Evolutionary conservation across 2,329 filamentous ascomycete genomes (phyloP).

Genomic region (Leptographium galeiforme): DNA sequence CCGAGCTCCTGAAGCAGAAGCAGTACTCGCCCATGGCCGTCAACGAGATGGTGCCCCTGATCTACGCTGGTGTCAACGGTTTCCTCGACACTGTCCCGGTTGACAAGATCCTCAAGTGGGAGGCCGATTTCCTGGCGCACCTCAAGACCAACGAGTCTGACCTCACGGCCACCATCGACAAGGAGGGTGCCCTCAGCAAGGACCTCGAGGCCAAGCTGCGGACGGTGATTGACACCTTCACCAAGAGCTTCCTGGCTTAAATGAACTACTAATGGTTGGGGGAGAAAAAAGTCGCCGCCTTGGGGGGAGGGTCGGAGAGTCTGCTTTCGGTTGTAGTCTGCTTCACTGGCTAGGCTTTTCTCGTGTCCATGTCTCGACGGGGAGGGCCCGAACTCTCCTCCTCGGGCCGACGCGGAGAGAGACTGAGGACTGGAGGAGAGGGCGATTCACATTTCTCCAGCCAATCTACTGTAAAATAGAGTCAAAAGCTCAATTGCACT

Average conservation of each 20-base stretch:
- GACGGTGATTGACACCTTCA: constrained; percentile 67
- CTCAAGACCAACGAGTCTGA: constrained; percentile 83
- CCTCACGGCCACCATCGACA: constrained; percentile 74
- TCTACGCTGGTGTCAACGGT: constrained; percentile 99
- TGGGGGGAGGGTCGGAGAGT: background rate
- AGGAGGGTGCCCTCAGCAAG: constrained; percentile 94
- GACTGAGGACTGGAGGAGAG: constrained; percentile 26
- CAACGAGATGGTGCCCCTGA: constrained; percentile 99
- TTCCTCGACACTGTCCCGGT: constrained; percentile 81
- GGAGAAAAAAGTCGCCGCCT: constrained; percentile 1
- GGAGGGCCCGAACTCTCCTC: constrained; percentile 23
- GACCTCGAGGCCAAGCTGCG: constrained; percentile 73
- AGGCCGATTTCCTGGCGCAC: constrained; percentile 86
- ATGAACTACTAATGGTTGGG: background rate
- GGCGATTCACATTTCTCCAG: constrained; percentile 27
- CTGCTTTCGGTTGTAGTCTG: constrained; percentile 22
- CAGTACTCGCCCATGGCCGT: constrained; percentile 98
- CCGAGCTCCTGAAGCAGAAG: constrained; percentile 99
- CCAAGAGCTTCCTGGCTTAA: constrained; percentile 68
- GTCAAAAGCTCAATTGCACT: constrained; percentile 47
- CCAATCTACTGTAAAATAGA: constrained; percentile 50
- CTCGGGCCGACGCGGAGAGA: constrained; percentile 33
- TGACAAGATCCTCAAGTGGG: constrained; percentile 82
- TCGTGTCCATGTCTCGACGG: constrained; percentile 28
- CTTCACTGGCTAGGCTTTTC: background rate